Evolutionary conservation across 805 yeast species (phyloP).

Genomic region (Starmerella powellii): DNA sequence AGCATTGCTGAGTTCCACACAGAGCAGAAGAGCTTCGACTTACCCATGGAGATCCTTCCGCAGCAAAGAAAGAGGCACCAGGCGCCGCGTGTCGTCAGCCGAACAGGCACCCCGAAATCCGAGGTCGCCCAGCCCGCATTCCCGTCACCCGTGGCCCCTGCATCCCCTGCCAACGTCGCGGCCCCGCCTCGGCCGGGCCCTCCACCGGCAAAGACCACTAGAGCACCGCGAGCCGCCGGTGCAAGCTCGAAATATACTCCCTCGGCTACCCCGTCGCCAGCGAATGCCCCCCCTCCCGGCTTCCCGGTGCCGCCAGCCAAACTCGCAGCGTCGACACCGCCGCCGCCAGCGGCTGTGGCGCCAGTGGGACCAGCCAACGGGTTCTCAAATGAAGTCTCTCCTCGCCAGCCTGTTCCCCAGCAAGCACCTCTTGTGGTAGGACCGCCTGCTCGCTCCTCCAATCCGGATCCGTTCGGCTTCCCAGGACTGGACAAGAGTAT

Average conservation of each 20-base stretch:
- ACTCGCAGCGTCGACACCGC: background rate
- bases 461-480: conserved; percentile 23
- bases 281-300: background rate
- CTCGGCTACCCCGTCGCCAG: background rate
- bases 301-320: background rate
- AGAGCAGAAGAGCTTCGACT: conserved; percentile 26
- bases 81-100: conserved; percentile 13
- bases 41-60: conserved; percentile 28
- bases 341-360: no score
- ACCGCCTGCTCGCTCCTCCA: conserved; percentile 4
- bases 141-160: background rate
- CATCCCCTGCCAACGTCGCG: background rate
- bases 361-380: no score
- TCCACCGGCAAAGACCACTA: background rate
- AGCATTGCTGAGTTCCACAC: conserved; percentile 22
- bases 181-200: conserved; percentile 3
- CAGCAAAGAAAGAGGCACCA: conserved; percentile 18
- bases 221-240: background rate
- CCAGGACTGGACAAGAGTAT: conserved; percentile 10
- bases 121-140: background rate
- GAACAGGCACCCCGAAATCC: conserved; percentile 5
- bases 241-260: background rate
- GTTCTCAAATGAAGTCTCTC: background rate
- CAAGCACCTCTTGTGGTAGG: background rate
- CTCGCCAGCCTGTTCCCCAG: no score